Evolutionary conservation across 2,329 filamentous ascomycete species (phyloP).

Genomic region (Cladorrhinum sp.): DNA sequence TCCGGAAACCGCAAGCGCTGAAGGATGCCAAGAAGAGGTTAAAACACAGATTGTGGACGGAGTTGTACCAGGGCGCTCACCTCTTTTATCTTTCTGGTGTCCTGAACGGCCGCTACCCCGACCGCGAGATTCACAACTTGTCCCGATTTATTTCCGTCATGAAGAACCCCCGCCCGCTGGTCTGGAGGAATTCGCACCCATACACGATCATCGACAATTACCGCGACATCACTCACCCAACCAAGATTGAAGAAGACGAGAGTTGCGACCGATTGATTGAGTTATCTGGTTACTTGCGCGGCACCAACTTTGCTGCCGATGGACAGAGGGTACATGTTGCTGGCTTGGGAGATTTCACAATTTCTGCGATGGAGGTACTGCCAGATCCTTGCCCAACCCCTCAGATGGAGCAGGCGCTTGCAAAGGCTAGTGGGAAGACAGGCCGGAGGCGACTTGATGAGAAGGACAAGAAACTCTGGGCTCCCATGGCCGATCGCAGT

Average conservation of each 20-base stretch:
- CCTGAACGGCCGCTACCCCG: constrained; percentile 93
- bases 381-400: constrained; percentile 96
- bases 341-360: constrained; percentile 83
- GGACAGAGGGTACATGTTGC: constrained; percentile 89
- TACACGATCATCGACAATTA: constrained; percentile 94
- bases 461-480: constrained; percentile 94
- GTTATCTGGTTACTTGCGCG: constrained; percentile 88
- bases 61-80: constrained; percentile 94
- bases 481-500: constrained; percentile 96
- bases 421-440: constrained; percentile 80
- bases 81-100: constrained; percentile 96
- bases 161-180: constrained; percentile 95
- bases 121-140: constrained; percentile 92
- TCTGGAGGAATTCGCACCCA: constrained; percentile 95
- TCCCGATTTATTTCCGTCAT: constrained; percentile 95
- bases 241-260: constrained; percentile 79
- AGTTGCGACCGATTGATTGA: constrained; percentile 91
- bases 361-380: constrained; percentile 78
- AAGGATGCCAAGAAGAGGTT: constrained; percentile 94
- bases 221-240: constrained; percentile 90
- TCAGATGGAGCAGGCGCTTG: constrained; percentile 79
- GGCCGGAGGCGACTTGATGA: constrained; percentile 80
- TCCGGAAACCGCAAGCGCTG: constrained; percentile 87
- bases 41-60: constrained; percentile 95
- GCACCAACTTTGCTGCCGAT: constrained; percentile 86